Evolutionary conservation across 1,284 basidiomycete species (phyloP).

Genomic region (Gomphus sp.): DNA sequence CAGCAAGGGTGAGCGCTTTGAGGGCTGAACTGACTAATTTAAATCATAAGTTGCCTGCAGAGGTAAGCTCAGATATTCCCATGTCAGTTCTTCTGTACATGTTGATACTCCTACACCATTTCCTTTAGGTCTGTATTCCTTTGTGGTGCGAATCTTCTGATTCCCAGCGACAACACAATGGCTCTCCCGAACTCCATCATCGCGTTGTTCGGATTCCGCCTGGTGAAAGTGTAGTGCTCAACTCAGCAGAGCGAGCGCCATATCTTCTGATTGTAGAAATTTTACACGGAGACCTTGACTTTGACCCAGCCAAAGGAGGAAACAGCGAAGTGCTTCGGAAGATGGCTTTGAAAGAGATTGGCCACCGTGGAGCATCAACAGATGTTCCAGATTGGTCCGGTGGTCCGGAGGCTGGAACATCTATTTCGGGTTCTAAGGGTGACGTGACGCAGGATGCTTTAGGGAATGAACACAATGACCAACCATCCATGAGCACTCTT

Average conservation of each 20-base stretch:
- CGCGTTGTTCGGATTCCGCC: conserved; percentile 96
- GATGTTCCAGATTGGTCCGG: conserved; percentile 31
- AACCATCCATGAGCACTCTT: not conserved
- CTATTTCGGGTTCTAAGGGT: conserved; percentile 16
- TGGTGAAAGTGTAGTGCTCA: conserved; percentile 95
- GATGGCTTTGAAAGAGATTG: conserved; percentile 68
- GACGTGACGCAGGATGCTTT: conserved; percentile 17
- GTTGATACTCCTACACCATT: conserved; percentile 11
- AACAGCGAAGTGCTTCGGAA: conserved; percentile 86
- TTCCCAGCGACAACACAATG: conserved; percentile 28
- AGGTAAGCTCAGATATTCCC: conserved; percentile 41
- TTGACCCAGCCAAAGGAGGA: conserved; percentile 76
- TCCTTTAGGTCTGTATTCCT: conserved; percentile 82
- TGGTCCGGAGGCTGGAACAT: conserved; percentile 4
- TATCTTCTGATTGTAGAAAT: conserved; percentile 93
- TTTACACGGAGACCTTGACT: conserved; percentile 85
- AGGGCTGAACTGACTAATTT: conserved; percentile 92
- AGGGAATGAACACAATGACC: conserved; percentile 13
- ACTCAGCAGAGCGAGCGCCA: conserved; percentile 94
- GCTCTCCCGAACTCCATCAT: conserved; percentile 68
- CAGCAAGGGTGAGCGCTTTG: conserved; percentile 89
- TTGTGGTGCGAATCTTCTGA: conserved; percentile 87
- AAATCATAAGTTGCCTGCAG: conserved; percentile 93
- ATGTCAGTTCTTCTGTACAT: not conserved
- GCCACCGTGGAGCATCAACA: conserved; percentile 43